Evolutionary conservation across 352 stramenopile genomes (phyloP).

Genomic region (Thraustochytrium sp.): DNA sequence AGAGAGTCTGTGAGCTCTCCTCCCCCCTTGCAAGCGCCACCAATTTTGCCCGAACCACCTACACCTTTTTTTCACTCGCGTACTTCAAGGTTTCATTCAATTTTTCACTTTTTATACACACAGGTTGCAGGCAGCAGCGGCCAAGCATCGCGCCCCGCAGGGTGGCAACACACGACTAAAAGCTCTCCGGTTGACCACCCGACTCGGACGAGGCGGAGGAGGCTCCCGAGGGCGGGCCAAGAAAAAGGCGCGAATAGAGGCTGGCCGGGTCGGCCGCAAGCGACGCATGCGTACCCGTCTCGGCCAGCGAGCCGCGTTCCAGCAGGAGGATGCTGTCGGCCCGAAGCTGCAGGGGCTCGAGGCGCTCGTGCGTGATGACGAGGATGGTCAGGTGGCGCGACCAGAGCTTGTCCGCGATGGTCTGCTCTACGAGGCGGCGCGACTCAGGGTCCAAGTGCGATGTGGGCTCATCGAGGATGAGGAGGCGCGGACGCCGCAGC

Average conservation of each 20-base stretch:
- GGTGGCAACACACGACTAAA: too few species aligned
- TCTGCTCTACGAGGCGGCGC: slow-evolving; percentile 63
- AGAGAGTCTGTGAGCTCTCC: too few species aligned
- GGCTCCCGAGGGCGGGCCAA: background rate
- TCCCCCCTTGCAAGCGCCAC: too few species aligned
- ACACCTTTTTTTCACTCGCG: too few species aligned
- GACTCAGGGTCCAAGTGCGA: slow-evolving; percentile 64
- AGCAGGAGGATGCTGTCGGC: background rate
- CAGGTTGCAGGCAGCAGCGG: too few species aligned
- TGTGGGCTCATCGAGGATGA: slow-evolving; percentile 76
- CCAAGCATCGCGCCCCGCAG: too few species aligned
- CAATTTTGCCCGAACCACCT: too few species aligned
- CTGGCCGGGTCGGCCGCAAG: background rate
- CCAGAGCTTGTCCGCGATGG: slow-evolving; percentile 53
- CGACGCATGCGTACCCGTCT: background rate
- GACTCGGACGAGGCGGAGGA: background rate
- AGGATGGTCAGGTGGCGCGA: slow-evolving; percentile 68
- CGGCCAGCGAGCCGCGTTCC: background rate
- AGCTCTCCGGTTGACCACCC: too few species aligned
- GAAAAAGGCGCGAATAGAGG: background rate
- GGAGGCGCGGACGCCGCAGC: slow-evolving; percentile 62
- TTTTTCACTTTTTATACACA: too few species aligned
- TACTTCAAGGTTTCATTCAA: too few species aligned
- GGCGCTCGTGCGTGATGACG: slow-evolving; percentile 43
- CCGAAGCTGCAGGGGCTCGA: background rate